A percentile compares a stretch with the other conserved stretches of the same genome.
Conservation (phyloP, 768 basidiomycete genomes). For the Suillus fuscotomentosus region DNA sequence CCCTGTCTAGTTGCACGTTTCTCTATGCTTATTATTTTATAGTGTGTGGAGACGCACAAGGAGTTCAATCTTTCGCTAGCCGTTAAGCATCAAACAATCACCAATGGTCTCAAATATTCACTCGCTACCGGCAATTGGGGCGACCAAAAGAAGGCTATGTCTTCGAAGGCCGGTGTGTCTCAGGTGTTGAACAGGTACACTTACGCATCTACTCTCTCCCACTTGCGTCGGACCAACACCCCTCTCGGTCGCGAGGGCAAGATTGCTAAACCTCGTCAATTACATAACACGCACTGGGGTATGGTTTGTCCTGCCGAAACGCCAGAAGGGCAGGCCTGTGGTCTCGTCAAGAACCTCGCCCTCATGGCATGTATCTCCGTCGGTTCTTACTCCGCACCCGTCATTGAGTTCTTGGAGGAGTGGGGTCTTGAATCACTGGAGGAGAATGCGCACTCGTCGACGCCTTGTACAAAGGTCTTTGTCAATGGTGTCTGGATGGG, state of each 20-base stretch:
- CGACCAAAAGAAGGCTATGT: constrained; percentile 98
- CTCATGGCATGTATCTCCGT: constrained; percentile 98
- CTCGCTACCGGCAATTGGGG: constrained; percentile 99
- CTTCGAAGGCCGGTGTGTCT: constrained; percentile 96
- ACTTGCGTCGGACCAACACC: constrained; percentile 97
- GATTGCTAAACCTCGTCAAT: constrained; percentile 97
- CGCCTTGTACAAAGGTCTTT: constrained; percentile 92
- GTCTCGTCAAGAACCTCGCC: constrained; percentile 97
- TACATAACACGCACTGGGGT: constrained; percentile 99
- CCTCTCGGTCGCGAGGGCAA: constrained; percentile 98
- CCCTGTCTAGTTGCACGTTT: background rate
- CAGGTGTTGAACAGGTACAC: constrained; percentile 99
- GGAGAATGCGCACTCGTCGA: constrained; percentile 84
- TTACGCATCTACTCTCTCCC: constrained; percentile 96
- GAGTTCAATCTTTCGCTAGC: constrained; percentile 90
- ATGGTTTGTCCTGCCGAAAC: constrained; percentile 99
- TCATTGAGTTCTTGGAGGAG: constrained; percentile 97
- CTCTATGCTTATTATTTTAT: constrained; percentile 11
- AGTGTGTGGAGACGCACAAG: constrained; percentile 97
- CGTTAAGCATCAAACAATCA: constrained; percentile 96
- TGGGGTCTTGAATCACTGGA: constrained; percentile 96
- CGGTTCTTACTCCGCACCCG: constrained; percentile 91
- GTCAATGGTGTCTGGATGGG: constrained; percentile 99
- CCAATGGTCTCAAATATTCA: constrained; percentile 97
- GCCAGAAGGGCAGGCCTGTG: constrained; percentile 99